phyloP scores from a whole-genome alignment of 148 eudicot species.

The Diospyros lotus region DNA sequence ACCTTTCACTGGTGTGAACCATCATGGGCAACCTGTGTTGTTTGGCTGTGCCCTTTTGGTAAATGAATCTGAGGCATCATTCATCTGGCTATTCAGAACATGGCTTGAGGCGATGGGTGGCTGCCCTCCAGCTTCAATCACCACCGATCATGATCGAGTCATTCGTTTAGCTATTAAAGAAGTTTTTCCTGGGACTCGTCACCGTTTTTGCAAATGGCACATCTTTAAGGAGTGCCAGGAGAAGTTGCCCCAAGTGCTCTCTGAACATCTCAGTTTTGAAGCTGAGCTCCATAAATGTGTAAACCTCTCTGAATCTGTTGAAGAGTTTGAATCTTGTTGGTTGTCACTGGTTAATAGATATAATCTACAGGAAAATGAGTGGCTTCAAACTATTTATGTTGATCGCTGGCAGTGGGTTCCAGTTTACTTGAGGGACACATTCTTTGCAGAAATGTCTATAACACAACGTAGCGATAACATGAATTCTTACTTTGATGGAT shows the following conservation, averaged over 20 bases:
- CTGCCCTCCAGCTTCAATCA: conserved; percentile 38
- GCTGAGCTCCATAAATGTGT: conserved; percentile 54
- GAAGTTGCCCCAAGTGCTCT: conserved; percentile 39
- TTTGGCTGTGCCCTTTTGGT: conserved; percentile 56
- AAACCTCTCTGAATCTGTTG: conserved; percentile 40
- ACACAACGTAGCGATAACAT: conserved; percentile 54
- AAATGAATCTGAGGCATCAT: conserved; percentile 46
- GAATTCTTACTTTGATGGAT: conserved; percentile 63
- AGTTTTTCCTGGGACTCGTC: conserved; percentile 41
- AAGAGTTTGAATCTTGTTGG: conserved; percentile 60
- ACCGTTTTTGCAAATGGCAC: conserved; percentile 58
- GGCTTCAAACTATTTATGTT: conserved; percentile 43
- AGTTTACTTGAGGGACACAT: conserved; percentile 47
- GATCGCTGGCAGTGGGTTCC: conserved; percentile 50
- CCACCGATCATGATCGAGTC: conserved; percentile 49
- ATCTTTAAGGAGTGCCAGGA: conserved; percentile 54
- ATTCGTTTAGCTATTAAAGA: conserved; percentile 38
- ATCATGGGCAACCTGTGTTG: conserved; percentile 56
- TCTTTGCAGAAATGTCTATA: conserved; percentile 50
- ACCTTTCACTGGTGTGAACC: conserved; percentile 46
- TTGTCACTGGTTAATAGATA: conserved; percentile 43
- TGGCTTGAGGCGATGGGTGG: conserved; percentile 48
- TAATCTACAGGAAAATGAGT: conserved; percentile 37
- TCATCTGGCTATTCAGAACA: conserved; percentile 46
- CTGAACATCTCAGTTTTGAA: conserved; percentile 43